Conservation (phyloP, 2,329 filamentous ascomycete species). For the Laburnicola sp. region DNA sequence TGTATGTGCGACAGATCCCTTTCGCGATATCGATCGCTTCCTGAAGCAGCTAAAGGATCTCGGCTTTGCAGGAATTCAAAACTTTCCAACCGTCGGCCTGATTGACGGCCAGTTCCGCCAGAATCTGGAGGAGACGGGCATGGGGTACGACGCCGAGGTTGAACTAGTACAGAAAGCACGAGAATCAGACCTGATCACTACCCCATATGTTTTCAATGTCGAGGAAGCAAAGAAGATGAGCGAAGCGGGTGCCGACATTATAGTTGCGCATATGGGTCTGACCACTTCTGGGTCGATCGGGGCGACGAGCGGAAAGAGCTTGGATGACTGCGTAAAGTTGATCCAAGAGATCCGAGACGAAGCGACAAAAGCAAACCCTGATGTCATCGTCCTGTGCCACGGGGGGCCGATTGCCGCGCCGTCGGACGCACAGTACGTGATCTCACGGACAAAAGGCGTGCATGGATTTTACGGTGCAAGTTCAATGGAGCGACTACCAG, state of each 20-base stretch:
- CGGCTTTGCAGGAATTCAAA: conserved; percentile 71
- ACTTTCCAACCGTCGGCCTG: conserved; percentile 73
- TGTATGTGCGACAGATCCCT: conserved; percentile 72
- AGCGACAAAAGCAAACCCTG: conserved; percentile 57
- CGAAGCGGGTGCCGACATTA: conserved; percentile 65
- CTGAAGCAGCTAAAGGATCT: conserved; percentile 62
- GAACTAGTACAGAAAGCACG: conserved; percentile 66
- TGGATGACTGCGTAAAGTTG: conserved; percentile 65
- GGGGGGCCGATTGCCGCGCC: conserved; percentile 69
- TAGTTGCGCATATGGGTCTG: conserved; percentile 70
- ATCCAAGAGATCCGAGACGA: conserved; percentile 68
- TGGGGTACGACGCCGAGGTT: conserved; percentile 69
- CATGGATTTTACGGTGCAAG: conserved; percentile 74
- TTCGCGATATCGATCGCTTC: conserved; percentile 64
- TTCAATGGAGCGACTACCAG: conserved; percentile 69
- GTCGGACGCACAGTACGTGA: conserved; percentile 65
- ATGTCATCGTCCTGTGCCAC: conserved; percentile 70
- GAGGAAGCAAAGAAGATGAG: conserved; percentile 66
- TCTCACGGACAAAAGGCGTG: conserved; percentile 63
- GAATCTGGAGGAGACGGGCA: conserved; percentile 72
- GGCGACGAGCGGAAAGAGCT: conserved; percentile 60
- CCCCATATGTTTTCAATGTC: conserved; percentile 69
- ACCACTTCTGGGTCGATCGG: conserved; percentile 68
- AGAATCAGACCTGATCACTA: conserved; percentile 64
- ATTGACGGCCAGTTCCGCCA: conserved; percentile 69